Conservation (phyloP, 2,329 filamentous ascomycete species). For the Ophiostoma ips region DNA sequence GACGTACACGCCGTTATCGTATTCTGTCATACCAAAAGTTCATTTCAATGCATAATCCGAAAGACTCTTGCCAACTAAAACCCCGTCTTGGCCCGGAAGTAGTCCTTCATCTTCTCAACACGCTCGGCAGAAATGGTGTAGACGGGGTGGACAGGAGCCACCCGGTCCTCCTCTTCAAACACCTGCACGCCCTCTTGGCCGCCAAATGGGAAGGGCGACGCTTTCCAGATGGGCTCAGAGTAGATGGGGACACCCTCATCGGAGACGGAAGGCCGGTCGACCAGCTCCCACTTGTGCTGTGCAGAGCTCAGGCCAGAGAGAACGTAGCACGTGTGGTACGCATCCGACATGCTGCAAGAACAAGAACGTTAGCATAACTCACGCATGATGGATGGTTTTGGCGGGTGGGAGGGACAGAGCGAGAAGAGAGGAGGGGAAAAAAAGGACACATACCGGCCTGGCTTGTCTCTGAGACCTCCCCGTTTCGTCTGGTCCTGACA, state of each 20-base stretch:
- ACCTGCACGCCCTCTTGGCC: slow-evolving; percentile 43
- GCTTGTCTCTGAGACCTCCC: slow-evolving; percentile 87
- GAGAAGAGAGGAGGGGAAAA: slow-evolving; percentile 6
- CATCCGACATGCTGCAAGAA: slow-evolving; percentile 53
- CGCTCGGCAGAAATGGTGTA: slow-evolving; percentile 67
- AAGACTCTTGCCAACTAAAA: no score
- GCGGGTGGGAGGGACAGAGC: no score
- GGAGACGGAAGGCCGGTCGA: slow-evolving; percentile 15
- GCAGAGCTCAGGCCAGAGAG: slow-evolving; percentile 72
- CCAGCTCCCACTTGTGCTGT: slow-evolving; percentile 51
- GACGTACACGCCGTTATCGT: no score
- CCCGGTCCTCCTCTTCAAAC: slow-evolving; percentile 56
- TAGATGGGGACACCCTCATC: slow-evolving; percentile 5
- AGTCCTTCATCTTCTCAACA: slow-evolving; percentile 49
- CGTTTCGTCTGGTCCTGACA: slow-evolving; percentile 59
- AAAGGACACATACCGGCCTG: slow-evolving; percentile 56
- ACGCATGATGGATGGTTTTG: background rate
- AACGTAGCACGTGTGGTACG: slow-evolving; percentile 89
- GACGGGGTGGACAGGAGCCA: slow-evolving; percentile 64
- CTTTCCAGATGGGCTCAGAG: slow-evolving; percentile 24
- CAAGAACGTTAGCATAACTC: background rate
- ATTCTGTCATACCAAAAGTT: no score
- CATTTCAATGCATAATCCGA: no score
- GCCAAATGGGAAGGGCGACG: slow-evolving; percentile 32
- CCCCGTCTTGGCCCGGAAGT: slow-evolving; percentile 46